Conservation (phyloP, 345 rosid genomes). For the Aquilaria sinensis region DNA sequence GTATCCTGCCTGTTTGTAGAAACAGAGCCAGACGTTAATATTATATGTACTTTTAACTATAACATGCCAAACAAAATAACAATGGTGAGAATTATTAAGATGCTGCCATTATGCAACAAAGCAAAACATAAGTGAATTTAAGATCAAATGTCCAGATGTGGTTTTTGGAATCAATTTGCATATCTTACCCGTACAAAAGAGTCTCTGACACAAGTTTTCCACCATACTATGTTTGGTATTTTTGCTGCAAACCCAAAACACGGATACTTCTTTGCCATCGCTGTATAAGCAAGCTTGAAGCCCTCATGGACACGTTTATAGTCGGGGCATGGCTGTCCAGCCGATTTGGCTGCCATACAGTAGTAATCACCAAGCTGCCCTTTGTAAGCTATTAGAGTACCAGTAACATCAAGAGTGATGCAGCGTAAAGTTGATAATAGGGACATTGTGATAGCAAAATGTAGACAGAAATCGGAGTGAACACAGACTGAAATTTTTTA, state of each 20-base stretch:
- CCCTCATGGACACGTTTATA: conserved; percentile 89
- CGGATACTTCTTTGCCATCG: conserved; percentile 84
- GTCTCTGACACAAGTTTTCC: conserved; percentile 87
- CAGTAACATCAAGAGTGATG: conserved; percentile 94
- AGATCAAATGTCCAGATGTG: neutral
- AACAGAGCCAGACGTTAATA: neutral
- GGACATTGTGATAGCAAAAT: conserved; percentile 37
- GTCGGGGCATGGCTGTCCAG: conserved; percentile 91
- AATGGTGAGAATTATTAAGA: neutral
- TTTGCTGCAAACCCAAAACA: conserved; percentile 84
- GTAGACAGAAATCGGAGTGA: neutral
- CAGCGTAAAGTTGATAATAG: conserved; percentile 65
- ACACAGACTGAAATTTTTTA: too few relatives aligned
- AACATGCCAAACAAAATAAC: neutral
- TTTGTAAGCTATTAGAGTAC: conserved; percentile 92
- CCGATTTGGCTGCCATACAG: conserved; percentile 98
- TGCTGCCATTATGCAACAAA: neutral
- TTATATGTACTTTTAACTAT: neutral
- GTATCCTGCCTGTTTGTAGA: conserved; percentile 73
- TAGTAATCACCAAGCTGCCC: conserved; percentile 99
- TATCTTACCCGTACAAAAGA: conserved; percentile 68
- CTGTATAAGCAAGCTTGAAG: conserved; percentile 81
- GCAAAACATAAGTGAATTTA: neutral
- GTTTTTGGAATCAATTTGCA: neutral
- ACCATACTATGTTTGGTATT: conserved; percentile 90